Conservation (phyloP, 345 rosid species). For the Citrus sinensis region DVS_A1.0 CM039168.1:1689001-1689500, state of each 20-base stretch:
- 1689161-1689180: slow-evolving; percentile 65
- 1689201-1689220: slow-evolving; percentile 84
- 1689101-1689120: slow-evolving; percentile 2
- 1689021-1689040: slow-evolving; percentile 80
- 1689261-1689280: slow-evolving; percentile 94
- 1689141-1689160: slow-evolving; percentile 16
- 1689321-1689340: not conserved
- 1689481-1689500: slow-evolving; percentile 59
- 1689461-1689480: slow-evolving; percentile 3
- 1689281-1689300: slow-evolving; percentile 85
- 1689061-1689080: slow-evolving; percentile 85
- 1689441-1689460: not conserved
- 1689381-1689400: too few species aligned
- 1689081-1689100: not conserved
- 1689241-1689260: slow-evolving; percentile 95
- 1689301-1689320: slow-evolving; percentile 42
- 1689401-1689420: slow-evolving; percentile 1
- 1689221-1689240: slow-evolving; percentile 92
- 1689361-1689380: not conserved
- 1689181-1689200: slow-evolving; percentile 71
- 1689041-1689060: slow-evolving; percentile 95
- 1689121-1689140: slow-evolving; percentile 15
- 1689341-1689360: not conserved
- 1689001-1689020: slow-evolving; percentile 95
- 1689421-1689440: slow-evolving; percentile 6